Evolutionary conservation across 495 filamentous ascomycete species (phyloP).

Genomic region (Penicillium pulvis): DNA sequence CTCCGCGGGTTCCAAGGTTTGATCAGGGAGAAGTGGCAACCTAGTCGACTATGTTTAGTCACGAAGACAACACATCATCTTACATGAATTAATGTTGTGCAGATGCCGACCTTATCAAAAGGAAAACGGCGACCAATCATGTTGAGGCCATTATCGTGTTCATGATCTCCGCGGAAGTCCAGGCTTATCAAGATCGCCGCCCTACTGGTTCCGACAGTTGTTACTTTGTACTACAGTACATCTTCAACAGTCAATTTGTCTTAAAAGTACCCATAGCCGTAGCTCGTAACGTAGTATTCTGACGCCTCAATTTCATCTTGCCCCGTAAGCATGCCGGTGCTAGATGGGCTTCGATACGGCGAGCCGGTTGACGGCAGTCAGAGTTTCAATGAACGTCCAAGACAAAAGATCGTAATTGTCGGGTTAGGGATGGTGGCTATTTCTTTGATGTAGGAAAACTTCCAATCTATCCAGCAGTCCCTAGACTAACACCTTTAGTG

Average conservation of each 20-base stretch:
- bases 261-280: background rate
- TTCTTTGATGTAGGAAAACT: slow-evolving; percentile 71
- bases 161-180: slow-evolving; percentile 21
- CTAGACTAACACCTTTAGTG: slow-evolving; percentile 46
- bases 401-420: slow-evolving; percentile 81
- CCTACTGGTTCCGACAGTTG: slow-evolving; percentile 14
- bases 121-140: slow-evolving; percentile 5
- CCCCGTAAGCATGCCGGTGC: slow-evolving; percentile 34
- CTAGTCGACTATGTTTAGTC: slow-evolving; percentile 1
- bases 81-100: background rate
- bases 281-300: background rate
- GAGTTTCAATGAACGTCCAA: slow-evolving; percentile 10
- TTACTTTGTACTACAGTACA: background rate
- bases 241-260: background rate
- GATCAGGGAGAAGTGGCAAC: background rate
- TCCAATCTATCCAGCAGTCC: background rate
- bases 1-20: slow-evolving; percentile 3
- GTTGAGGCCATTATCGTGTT: background rate
- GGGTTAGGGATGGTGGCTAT: slow-evolving; percentile 97
- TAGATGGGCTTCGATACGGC: slow-evolving; percentile 34
- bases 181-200: slow-evolving; percentile 10
- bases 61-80: background rate
- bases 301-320: background rate
- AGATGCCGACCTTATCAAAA: background rate
- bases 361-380: slow-evolving; percentile 32